Evolutionary conservation across 257 asterid species (phyloP).

Genomic region (Linaria vulgaris): DNA sequence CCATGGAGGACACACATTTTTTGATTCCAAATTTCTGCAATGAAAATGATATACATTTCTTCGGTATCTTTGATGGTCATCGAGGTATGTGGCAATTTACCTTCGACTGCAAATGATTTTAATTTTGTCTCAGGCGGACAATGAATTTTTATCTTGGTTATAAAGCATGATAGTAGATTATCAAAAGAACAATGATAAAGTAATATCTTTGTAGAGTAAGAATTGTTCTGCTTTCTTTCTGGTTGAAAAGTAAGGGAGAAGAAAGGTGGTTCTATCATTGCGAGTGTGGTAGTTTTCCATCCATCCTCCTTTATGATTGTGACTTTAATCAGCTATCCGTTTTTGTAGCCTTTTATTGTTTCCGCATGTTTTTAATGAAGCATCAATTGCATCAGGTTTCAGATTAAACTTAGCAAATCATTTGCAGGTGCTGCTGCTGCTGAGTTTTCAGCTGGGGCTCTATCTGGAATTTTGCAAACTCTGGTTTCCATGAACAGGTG

Average conservation of each 20-base stretch:
- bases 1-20: conserved; percentile 90
- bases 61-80: conserved; percentile 95
- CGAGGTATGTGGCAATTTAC: conserved; percentile 64
- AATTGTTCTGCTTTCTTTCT: too few relatives aligned
- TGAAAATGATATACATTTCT: conserved; percentile 57
- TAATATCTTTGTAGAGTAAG: too few relatives aligned
- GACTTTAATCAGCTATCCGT: neutral
- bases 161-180: too few relatives aligned
- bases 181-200: too few relatives aligned
- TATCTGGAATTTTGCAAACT: conserved; percentile 67
- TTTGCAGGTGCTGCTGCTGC: conserved; percentile 88
- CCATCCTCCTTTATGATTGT: neutral
- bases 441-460: conserved; percentile 90
- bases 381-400: conserved; percentile 14
- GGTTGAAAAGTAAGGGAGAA: neutral
- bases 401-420: conserved; percentile 18
- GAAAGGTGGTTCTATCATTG: conserved; percentile 1
- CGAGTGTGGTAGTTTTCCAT: neutral
- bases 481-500: conserved; percentile 53
- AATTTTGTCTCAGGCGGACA: too few relatives aligned
- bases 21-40: conserved; percentile 56
- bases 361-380: conserved; percentile 1
- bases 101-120: neutral
- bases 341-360: neutral
- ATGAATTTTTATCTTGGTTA: too few relatives aligned